Evolutionary conservation across 495 filamentous ascomycete species (phyloP).

Genomic region (Penicillium canescens): DNA sequence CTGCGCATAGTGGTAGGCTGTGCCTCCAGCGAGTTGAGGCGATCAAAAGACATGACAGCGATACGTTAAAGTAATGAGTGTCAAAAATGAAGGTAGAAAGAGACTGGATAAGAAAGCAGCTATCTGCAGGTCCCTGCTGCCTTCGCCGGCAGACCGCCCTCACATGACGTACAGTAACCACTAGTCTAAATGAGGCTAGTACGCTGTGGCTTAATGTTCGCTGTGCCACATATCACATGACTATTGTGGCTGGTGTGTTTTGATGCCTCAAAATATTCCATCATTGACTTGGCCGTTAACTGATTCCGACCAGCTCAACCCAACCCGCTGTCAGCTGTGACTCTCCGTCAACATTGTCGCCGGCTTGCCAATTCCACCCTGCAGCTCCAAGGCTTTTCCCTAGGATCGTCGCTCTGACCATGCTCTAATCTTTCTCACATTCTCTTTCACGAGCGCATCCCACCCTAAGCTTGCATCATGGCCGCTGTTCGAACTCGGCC

Average conservation of each 20-base stretch:
- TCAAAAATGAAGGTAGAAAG: conserved; percentile 6
- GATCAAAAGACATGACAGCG: conserved; percentile 82
- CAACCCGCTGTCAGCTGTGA: conserved; percentile 4
- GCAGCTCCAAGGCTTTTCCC: conserved; percentile 10
- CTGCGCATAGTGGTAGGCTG: conserved; percentile 69
- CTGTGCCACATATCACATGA: conserved; percentile 26
- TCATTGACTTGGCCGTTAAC: conserved; percentile 11
- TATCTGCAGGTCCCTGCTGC: conserved; percentile 20
- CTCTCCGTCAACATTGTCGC: conserved; percentile 6
- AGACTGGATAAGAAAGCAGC: conserved; percentile 7
- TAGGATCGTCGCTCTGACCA: conserved; percentile 28
- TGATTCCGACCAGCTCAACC: conserved; percentile 11
- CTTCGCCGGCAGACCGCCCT: conserved; percentile 33
- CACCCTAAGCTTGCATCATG: conserved; percentile 41
- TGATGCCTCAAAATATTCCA: conserved; percentile 39
- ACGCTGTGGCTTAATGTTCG: conserved; percentile 7
- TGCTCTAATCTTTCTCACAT: conserved; percentile 35
- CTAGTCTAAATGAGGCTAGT: conserved; percentile 22
- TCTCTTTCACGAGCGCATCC: conserved; percentile 30
- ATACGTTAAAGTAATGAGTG: conserved; percentile 1
- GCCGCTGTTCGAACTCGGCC: conserved; percentile 49
- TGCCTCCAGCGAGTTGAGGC: conserved; percentile 78
- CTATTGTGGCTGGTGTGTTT: conserved; percentile 41
- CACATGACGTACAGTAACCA: conserved; percentile 35
- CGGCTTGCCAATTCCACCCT: not conserved